Conservation (phyloP, 1,284 basidiomycete genomes). For the Ceratobasidium sp. region DNA sequence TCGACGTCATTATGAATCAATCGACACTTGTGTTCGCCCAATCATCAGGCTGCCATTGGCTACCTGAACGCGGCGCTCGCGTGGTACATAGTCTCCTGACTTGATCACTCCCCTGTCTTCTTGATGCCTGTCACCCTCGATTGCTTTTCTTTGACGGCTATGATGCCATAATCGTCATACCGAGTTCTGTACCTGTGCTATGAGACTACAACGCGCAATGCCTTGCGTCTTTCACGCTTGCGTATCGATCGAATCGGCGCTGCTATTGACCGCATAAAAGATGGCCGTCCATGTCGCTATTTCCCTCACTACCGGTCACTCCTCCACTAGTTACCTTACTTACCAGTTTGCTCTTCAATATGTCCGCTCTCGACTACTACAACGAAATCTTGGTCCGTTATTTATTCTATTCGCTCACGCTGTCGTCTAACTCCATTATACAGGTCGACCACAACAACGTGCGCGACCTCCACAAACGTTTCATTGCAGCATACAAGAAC, state of each 20-base stretch:
- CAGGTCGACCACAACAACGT: slow-evolving; percentile 28
- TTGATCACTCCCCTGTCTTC: too few relatives aligned
- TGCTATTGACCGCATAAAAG: not conserved
- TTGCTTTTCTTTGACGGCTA: too few relatives aligned
- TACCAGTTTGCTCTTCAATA: not conserved
- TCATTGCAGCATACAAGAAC: slow-evolving; percentile 4
- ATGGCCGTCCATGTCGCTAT: not conserved
- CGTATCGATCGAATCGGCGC: slow-evolving; percentile 1
- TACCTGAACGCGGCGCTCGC: too few relatives aligned
- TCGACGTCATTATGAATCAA: too few relatives aligned
- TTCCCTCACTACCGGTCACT: not conserved
- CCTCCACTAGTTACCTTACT: not conserved
- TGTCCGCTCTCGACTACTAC: slow-evolving; percentile 24
- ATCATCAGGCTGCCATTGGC: too few relatives aligned
- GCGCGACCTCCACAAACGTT: slow-evolving; percentile 22
- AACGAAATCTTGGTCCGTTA: slow-evolving; percentile 11
- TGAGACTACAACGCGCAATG: not conserved
- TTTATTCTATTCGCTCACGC: not conserved
- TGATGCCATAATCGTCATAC: slow-evolving; percentile 1
- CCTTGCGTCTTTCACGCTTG: not conserved
- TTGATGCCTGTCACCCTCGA: too few relatives aligned
- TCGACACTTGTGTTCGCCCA: too few relatives aligned
- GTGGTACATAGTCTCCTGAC: too few relatives aligned
- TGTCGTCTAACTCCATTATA: not conserved
- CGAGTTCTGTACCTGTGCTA: not conserved